phyloP scores from a whole-genome alignment of 306 rosid species.

The Alnus glutinosa region DNA sequence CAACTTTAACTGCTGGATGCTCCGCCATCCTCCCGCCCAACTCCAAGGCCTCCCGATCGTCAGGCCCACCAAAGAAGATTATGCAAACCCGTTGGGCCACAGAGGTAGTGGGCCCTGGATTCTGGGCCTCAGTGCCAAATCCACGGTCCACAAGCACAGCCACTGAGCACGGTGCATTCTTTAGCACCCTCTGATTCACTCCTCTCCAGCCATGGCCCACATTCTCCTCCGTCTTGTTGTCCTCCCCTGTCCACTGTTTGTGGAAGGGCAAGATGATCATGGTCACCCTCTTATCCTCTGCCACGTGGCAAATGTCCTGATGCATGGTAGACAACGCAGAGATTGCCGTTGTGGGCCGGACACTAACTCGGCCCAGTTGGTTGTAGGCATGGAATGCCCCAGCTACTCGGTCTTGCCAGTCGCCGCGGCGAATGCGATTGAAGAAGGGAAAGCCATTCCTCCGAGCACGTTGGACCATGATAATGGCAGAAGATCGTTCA shows the following conservation, averaged over 20 bases:
- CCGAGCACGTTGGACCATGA: slow-evolving; percentile 59
- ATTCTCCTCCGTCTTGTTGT: slow-evolving; percentile 37
- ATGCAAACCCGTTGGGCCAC: slow-evolving; percentile 46
- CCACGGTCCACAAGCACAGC: slow-evolving; percentile 81
- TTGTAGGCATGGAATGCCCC: slow-evolving; percentile 64
- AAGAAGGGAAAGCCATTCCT: slow-evolving; percentile 79
- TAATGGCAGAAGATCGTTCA: slow-evolving; percentile 74
- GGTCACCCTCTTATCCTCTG: slow-evolving; percentile 64
- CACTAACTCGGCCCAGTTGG: slow-evolving; percentile 57
- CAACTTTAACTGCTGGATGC: slow-evolving; percentile 55
- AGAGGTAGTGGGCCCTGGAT: slow-evolving; percentile 3
- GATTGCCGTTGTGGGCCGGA: slow-evolving; percentile 65
- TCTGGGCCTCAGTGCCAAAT: slow-evolving; percentile 29
- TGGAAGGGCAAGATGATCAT: slow-evolving; percentile 78
- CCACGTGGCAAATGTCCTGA: slow-evolving; percentile 74
- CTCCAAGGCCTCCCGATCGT: slow-evolving; percentile 70
- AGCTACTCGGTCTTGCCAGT: slow-evolving; percentile 46
- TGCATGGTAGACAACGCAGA: slow-evolving; percentile 76
- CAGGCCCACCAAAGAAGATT: slow-evolving; percentile 82
- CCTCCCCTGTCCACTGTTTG: slow-evolving; percentile 50
- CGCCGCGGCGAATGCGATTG: slow-evolving; percentile 33
- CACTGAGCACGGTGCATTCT: slow-evolving; percentile 71
- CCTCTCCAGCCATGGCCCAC: slow-evolving; percentile 70
- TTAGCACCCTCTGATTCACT: slow-evolving; percentile 70
- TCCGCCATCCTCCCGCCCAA: slow-evolving; percentile 65